Base-by-base conservation (phyloP, 768 basidiomycete genomes). In the Mycena epipterygia region DNA sequence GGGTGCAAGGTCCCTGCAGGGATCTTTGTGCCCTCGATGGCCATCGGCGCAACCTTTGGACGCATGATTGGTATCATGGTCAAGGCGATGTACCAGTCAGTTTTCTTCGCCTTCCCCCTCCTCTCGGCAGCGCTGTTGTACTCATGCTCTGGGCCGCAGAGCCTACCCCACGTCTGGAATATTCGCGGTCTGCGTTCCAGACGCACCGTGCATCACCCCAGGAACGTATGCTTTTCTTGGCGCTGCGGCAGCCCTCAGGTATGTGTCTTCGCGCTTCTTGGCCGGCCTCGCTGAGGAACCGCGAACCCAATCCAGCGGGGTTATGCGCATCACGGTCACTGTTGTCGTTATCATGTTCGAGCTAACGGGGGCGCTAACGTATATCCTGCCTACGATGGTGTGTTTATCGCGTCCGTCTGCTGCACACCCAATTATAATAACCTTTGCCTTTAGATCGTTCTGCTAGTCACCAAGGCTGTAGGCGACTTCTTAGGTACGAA, bases 281-380 rank as follows among this genome's bases (percentile, higher is more conserved):
- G 62, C 30, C 30, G 13, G 35, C 32, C 29, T 21, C 16, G n/a
- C 70, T 63, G 11, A 66, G 51, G 59, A 46, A 46, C 46, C 56
- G 39, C n/a, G 46, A 53, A 52, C 41, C 61, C 62, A 64, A 42
- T 52, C 37, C 76, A 97, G 98, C 63, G 97, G 98, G 37, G 91
- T 99, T 61, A 99, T 98, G 89, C 89, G 97, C 74, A 94, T 99
- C 67, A 99, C 98, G 0, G 96, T 99, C 30, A 95, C 97, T 0
- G 96, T 99, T 7, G 98, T 99, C 11, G 98, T 99, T 39, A 97
- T 99, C 81, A 99, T 99, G 96, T 99, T 98, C 79, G 97, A 99
- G 77, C 86, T 99, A 23, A 99, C 98, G 5, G 98, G 98, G 16
- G 97, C 98, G 8, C 80, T 99, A 76, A 98, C 96, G 23, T 99